Evolutionary conservation across 169 alveolate species (phyloP).

Genomic region (Plasmodium vivax): DNA sequence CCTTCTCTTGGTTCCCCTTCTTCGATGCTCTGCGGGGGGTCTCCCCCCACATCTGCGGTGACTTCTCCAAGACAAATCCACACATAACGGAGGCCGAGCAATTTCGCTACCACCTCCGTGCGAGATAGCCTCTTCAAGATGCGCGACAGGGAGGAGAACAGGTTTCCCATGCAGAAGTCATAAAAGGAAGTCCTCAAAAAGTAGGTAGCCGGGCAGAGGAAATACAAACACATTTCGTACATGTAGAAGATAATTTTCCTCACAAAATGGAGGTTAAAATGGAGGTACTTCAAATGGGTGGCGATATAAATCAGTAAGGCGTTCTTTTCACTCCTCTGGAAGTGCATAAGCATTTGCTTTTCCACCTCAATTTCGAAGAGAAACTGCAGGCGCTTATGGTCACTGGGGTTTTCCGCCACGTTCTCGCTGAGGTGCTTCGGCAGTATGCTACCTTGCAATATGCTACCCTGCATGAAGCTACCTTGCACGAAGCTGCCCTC

Average conservation of each 20-base stretch:
- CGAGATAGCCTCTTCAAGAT: background rate
- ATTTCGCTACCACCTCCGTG: background rate
- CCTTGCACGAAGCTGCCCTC: too few relatives aligned
- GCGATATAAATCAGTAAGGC: conserved; percentile 1
- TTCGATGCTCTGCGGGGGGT: background rate
- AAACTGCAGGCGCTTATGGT: conserved; percentile 17
- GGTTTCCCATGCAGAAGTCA: conserved; percentile 6
- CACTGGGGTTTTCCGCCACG: background rate
- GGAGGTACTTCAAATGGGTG: conserved; percentile 1
- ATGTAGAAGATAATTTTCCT: conserved; percentile 34
- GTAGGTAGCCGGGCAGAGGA: conserved; percentile 30
- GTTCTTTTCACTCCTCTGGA: conserved; percentile 23
- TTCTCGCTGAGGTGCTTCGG: background rate
- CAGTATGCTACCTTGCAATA: background rate
- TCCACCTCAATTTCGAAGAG: conserved; percentile 60
- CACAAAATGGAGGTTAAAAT: conserved; percentile 25
- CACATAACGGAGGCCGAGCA: conserved; percentile 11
- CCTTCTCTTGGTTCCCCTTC: background rate
- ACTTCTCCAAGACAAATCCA: background rate
- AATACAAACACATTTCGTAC: conserved; percentile 37
- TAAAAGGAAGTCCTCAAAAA: conserved; percentile 13
- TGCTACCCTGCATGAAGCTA: background rate
- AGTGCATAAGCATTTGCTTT: conserved; percentile 25
- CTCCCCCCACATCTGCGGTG: background rate
- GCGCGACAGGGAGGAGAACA: conserved; percentile 6